Conservation (phyloP, 257 asterid genomes). For the Gentiana straminea region DNA sequence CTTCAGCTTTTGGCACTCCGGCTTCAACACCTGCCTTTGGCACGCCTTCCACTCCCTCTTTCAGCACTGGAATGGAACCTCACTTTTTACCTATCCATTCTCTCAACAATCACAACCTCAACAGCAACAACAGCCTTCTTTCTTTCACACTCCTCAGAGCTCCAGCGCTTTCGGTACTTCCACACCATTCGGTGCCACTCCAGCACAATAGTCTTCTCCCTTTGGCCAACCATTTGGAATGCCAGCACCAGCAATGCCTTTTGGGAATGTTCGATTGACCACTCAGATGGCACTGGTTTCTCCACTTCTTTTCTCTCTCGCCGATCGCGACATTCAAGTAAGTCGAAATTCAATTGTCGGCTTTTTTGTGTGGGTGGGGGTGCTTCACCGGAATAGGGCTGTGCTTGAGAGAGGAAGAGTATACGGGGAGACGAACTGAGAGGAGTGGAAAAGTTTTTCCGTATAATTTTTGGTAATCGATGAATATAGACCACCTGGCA, state of each 20-base stretch:
- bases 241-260: conserved; percentile 26
- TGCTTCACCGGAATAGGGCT: too few species aligned
- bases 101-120: conserved; percentile 47
- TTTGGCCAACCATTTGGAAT: conserved; percentile 29
- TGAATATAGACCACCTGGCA: too few species aligned
- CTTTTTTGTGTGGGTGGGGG: too few species aligned
- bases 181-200: conserved; percentile 45
- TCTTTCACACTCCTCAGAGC: conserved; percentile 57
- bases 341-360: not conserved
- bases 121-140: conserved; percentile 32
- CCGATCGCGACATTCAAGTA: conserved; percentile 92
- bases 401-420: too few species aligned
- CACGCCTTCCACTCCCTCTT: conserved; percentile 58
- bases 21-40: conserved; percentile 32
- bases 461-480: too few species aligned
- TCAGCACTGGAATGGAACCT: conserved; percentile 23
- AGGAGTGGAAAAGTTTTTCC: too few species aligned
- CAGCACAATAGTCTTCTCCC: conserved; percentile 36
- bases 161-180: conserved; percentile 42
- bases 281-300: conserved; percentile 99
- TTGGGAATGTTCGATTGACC: conserved; percentile 63
- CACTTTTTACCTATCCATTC: conserved; percentile 66
- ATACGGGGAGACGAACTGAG: too few species aligned
- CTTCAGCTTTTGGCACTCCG: conserved; percentile 19
- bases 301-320: conserved; percentile 81